Evolutionary conservation across 2,329 filamentous ascomycete genomes (phyloP), one percentile per base, ranked within the genome.

Genomic region (Penicillium sp.): DNA sequence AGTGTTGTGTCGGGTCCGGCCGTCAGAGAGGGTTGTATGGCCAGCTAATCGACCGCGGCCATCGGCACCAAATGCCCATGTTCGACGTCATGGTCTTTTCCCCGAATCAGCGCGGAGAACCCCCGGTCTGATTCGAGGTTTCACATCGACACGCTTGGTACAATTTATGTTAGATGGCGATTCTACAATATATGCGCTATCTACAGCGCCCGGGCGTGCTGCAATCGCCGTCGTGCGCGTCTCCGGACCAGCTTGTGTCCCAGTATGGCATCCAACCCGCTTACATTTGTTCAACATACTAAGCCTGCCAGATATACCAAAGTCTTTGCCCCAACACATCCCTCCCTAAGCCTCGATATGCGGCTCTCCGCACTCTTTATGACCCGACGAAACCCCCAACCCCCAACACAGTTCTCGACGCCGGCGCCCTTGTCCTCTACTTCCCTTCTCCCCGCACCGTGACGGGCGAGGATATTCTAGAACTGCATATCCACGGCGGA

Each of bases 401-500:
- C 5, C 46, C 57, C 10, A 67, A 71, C 4, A 72, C 78, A 3
- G 70, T 88, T 14, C 80, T 90, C 22, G 94, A 99, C 68, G 84
- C 91, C 0, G 84, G 86, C 47, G 89, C 94, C 0, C 73, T 97
- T 11, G 80, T 96, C 2, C 81, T 97, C 27, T 90, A 88, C 74
- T 96, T 97, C 61, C 89, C 90, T 0, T 81, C 78, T 0, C 92
- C 93, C 0, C 83, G 83, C 45, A 96, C 92, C 0, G 91, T 90
- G 8, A 99, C 94, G 0, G 94, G 94, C 29, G 92, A 97, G 70
- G 91, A 97, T 67, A 81, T 97, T 1, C 81, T 99, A 2, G 94
- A 99, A 71, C 75, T 99, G 5, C 94, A 99, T 66, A 83, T 97
- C n/a, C 94, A 99, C 67, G 94, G 94, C 27, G 93, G 94, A 0